Evolutionary conservation across 345 rosid species (phyloP), one percentile per base, ranked within the genome.

Genomic region (Rhizophora mangle): DNA sequence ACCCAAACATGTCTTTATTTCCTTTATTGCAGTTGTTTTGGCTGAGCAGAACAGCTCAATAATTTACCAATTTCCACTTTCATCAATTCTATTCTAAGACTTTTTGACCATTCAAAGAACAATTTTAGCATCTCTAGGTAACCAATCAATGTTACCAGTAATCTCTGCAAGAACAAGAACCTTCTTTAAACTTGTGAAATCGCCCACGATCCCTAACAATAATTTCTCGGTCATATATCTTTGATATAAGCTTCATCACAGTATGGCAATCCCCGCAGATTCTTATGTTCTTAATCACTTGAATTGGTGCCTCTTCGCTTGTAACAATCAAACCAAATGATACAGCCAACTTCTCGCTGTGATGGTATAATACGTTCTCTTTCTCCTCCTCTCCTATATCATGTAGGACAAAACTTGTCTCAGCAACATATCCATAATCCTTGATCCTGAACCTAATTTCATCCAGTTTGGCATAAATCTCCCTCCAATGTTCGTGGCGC

Each of bases 381-480:
- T 93, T 89, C 76, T 93, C 98, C 70, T 93, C 97, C 30, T 89
- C 92, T 51, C 90, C 97, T 62, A 91, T 88, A 78, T 93, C 97
- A 78, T 93, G 96, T 77, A 89, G 72, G 57, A 93, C 98, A 65
- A 79, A 85, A 70, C 82, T 75, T 27, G 97, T 89, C 72, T 84
- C 89, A 1, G 96, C 94, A 59, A 82, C 84, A 72, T 89, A 91
- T 4, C 98, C 95, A 8, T 78, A 70, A 49, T 89, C 93, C 79
- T 76, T 85, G 54, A 88, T 83, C 84, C 74, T 89, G 71, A 84
- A 85, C 78, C 86, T 79, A 63, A 91, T 84, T 79, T 93, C 98
- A 21, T 91, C 87, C 58, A 91, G 81, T 77, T 89, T 91, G 20
- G 64, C 77, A 55, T 86, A 87, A 46, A 94, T 94, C 63, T 85